Conservation (phyloP, 768 basidiomycete species). For the Mycena alexandri region DNA sequence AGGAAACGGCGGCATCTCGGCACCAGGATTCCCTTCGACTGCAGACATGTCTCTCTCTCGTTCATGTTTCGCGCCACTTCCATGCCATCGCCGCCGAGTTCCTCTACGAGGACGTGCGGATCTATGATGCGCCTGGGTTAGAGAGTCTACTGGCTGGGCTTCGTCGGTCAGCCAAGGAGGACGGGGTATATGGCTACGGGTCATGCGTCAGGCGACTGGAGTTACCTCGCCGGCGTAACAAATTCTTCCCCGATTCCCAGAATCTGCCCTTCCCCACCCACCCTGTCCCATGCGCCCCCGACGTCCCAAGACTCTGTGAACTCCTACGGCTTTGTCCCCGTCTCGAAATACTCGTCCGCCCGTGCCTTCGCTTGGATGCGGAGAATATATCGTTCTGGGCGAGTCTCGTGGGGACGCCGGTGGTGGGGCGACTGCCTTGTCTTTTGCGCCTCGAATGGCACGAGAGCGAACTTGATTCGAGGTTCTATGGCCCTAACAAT, state of each 20-base stretch:
- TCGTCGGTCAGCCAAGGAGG: constrained; percentile 22
- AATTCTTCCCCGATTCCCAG: neutral
- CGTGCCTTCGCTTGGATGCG: constrained; percentile 25
- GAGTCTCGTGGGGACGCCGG: constrained; percentile 5
- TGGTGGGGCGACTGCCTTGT: neutral
- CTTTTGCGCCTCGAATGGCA: constrained; percentile 34
- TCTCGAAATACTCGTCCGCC: constrained; percentile 39
- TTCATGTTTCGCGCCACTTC: constrained; percentile 23
- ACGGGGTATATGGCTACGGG: constrained; percentile 9
- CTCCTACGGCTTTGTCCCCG: constrained; percentile 22
- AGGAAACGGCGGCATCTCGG: constrained; percentile 10
- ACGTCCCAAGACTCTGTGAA: constrained; percentile 5
- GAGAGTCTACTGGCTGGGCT: constrained; percentile 22
- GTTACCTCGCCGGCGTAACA: constrained; percentile 6
- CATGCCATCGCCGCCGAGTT: constrained; percentile 26
- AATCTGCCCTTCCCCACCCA: constrained; percentile 14
- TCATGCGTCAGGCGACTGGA: constrained; percentile 28
- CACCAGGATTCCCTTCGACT: constrained; percentile 10
- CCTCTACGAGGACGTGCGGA: constrained; percentile 30
- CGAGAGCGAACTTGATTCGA: constrained; percentile 29
- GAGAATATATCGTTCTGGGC: constrained; percentile 30
- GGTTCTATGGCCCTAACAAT: constrained; percentile 25
- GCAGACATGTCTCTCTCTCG: constrained; percentile 23
- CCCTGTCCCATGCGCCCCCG: constrained; percentile 7
- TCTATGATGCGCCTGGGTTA: constrained; percentile 17